A percentile compares a stretch with the other conserved stretches of the same genome.
Evolutionary conservation across 1,284 basidiomycete genomes (phyloP).

Genomic region (Rhodotorula glutinis): DNA sequence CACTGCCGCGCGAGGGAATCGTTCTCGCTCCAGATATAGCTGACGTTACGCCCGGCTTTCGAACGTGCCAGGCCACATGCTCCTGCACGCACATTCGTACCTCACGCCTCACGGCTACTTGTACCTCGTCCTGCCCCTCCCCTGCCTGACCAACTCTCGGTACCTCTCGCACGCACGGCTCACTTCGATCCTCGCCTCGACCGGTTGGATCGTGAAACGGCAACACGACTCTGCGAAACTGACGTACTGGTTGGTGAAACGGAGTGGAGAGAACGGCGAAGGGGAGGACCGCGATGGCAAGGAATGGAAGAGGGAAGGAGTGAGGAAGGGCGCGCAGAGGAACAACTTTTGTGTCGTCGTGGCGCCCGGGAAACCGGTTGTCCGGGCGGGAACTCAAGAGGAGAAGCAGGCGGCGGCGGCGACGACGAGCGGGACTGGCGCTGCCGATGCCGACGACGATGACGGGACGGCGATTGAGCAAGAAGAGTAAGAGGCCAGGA

Average conservation of each 20-base stretch:
- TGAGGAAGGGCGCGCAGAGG: constrained; percentile 45
- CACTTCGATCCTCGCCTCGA: constrained; percentile 44
- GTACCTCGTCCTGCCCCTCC: constrained; percentile 50
- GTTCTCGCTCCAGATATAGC: too few species aligned
- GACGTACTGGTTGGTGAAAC: constrained; percentile 48
- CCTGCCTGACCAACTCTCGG: constrained; percentile 48
- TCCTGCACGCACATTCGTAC: constrained; percentile 41
- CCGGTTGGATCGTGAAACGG: constrained; percentile 46
- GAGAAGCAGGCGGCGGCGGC: neutral
- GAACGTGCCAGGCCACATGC: constrained; percentile 38
- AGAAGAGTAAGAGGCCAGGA: neutral
- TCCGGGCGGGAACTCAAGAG: neutral
- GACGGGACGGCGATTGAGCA: neutral
- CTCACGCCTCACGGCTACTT: constrained; percentile 45
- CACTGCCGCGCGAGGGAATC: too few species aligned
- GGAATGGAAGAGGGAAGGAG: constrained; percentile 46
- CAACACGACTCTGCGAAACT: constrained; percentile 48
- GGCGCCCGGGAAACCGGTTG: neutral
- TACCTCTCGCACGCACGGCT: constrained; percentile 49
- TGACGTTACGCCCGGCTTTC: too few species aligned
- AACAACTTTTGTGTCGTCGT: constrained; percentile 49
- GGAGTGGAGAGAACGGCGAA: neutral
- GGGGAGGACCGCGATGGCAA: constrained; percentile 47
- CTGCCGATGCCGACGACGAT: too few species aligned
- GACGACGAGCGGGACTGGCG: neutral